Percentiles rank a stretch among this genome's conserved stretches.
phyloP scores from a whole-genome alignment of 148 eudicot genomes.

The Chenopodium formosanum region DNA sequence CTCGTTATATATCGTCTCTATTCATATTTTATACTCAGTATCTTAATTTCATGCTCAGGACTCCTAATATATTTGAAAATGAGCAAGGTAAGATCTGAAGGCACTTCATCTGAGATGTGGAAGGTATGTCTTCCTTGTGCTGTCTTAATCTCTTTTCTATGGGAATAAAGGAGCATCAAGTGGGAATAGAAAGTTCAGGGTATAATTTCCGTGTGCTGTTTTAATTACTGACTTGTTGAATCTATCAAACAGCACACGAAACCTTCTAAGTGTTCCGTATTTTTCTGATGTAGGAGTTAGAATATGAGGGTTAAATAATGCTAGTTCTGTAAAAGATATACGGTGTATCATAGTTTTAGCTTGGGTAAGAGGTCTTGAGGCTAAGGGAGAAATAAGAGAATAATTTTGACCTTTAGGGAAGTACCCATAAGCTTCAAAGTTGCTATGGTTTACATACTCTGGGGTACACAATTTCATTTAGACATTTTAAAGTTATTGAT shows the following conservation, averaged over 20 bases:
- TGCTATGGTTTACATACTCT: neutral
- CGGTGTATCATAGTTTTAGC: neutral
- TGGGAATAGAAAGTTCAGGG: neutral
- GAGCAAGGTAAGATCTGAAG: constrained; percentile 91
- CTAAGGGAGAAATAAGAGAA: neutral
- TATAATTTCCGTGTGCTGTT: neutral
- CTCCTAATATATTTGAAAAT: constrained; percentile 69
- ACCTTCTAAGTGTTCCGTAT: neutral
- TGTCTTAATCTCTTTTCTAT: neutral
- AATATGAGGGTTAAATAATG: neutral
- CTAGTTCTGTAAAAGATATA: neutral
- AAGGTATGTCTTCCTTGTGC: constrained; percentile 53
- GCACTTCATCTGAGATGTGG: constrained; percentile 83
- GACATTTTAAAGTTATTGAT: neutral
- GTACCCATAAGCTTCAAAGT: neutral
- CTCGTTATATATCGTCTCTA: neutral
- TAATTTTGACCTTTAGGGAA: neutral
- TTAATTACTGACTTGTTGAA: neutral
- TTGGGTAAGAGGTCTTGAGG: neutral
- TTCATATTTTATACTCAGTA: constrained; percentile 6
- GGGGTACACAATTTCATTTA: neutral
- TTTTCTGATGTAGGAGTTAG: neutral
- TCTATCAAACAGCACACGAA: neutral
- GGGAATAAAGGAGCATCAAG: neutral
- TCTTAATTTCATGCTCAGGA: constrained; percentile 45